Evolutionary conservation across 805 yeast species (phyloP), one percentile per base, ranked within the genome.

Genomic region (Saccharomycopsis fodiens): DNA sequence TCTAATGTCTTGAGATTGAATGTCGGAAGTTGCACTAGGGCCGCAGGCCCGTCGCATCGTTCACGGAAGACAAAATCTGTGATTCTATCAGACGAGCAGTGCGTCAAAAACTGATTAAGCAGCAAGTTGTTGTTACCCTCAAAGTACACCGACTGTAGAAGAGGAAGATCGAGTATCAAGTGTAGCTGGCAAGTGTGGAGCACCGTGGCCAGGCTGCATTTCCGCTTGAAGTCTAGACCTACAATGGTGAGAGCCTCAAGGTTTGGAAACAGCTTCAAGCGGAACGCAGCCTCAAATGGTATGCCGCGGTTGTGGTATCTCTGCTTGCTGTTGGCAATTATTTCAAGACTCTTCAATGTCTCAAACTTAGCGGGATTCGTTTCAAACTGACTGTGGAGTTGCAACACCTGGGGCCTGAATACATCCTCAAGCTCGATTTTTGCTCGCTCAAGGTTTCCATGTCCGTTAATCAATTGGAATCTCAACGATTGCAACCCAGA

Each of bases 221-320:
- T 23, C 5, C 41, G 42, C 7, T 25, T 37, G 17, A 48, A 38
- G 25, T 42, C 21, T 5, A 48, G 20, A 2, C 52, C 52, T 13
- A 34, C 45, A 13, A 48, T 21, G 12, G 37, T 35, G 12, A 48
- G 37, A 2, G 22, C 35, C 23, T 45, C 42, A 36, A 48, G 42
- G 36, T 39, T 34, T 12, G 44, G 41, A 12, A 45, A 8, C 19
- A 36, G 12, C 13, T 20, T 16, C 34, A 23, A 36, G 7, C 32
- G 27, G 35, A 48, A 48, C 3, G 29, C 15, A 17, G 41, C 34
- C 22, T 29, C 37, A n/a, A 48, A 42, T 4, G 52, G 52, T 12
- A 48, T 41, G 17, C 36, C 31, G 5, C 20, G 12, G n/a, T 41
- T 16, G 10, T 15, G 27, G 36, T 48, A 48, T 15, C 10, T 8